Evolutionary conservation across 2,329 filamentous ascomycete species (phyloP).

Genomic region (Hypoxylon sp.): DNA sequence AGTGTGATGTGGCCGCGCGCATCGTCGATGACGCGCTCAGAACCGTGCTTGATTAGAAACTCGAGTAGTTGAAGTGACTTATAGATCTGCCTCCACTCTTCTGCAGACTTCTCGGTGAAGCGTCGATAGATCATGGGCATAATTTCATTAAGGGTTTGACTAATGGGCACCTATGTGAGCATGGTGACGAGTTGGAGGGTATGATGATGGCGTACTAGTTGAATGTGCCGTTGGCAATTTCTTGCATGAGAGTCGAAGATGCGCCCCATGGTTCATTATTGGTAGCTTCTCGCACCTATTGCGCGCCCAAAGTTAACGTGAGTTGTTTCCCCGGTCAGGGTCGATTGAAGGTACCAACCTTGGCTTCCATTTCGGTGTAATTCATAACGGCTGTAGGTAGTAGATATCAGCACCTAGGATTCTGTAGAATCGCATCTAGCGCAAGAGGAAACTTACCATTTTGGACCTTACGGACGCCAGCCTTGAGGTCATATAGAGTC

Average conservation of each 20-base stretch:
- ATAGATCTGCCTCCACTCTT: conserved; percentile 99
- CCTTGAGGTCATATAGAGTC: conserved; percentile 95
- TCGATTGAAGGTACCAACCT: conserved; percentile 60
- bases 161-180: conserved; percentile 57
- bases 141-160: conserved; percentile 97
- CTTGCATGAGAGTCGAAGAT: conserved; percentile 89
- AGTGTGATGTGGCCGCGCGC: conserved; percentile 94
- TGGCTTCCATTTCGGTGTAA: conserved; percentile 92
- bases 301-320: conserved; percentile 30
- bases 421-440: neutral
- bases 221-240: conserved; percentile 97
- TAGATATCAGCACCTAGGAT: conserved; percentile 17
- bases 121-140: conserved; percentile 99
- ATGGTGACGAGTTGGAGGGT: conserved; percentile 1
- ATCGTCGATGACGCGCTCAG: conserved; percentile 96
- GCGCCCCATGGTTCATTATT: conserved; percentile 99
- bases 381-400: conserved; percentile 90
- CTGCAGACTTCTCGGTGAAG: conserved; percentile 97
- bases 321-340: conserved; percentile 18
- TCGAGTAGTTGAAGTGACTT: conserved; percentile 97
- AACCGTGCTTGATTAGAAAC: conserved; percentile 97
- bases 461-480: conserved; percentile 93
- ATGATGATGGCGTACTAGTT: conserved; percentile 81
- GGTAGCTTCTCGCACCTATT: conserved; percentile 92
- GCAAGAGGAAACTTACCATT: conserved; percentile 76